phyloP scores from a whole-genome alignment of 257 asterid genomes.

The Penstemon newberryi region DNA sequence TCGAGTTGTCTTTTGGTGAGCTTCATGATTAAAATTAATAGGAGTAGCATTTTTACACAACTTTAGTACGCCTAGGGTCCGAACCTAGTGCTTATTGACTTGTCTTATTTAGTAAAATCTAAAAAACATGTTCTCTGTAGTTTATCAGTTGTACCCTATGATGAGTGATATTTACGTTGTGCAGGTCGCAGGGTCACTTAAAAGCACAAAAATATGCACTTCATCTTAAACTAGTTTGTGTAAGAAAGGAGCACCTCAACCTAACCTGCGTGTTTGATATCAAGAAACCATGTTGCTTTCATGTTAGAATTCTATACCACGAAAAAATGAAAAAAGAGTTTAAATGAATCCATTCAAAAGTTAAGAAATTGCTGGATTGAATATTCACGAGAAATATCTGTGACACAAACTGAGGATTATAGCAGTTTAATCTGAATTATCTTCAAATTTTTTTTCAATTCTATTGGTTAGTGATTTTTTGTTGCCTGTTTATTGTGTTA shows the following conservation, averaged over 20 bases:
- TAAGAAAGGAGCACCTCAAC: no score
- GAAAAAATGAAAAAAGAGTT: background rate
- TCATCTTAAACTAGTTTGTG: no score
- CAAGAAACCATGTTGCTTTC: background rate
- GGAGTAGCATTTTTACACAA: background rate
- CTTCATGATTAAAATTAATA: background rate
- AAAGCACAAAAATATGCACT: no score
- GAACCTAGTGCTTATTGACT: background rate
- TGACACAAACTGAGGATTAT: no score
- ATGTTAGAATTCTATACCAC: background rate
- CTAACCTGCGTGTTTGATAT: no score
- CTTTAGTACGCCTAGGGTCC: no score
- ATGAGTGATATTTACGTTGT: background rate
- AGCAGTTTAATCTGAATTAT: no score
- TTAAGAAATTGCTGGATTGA: background rate
- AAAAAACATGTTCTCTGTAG: background rate
- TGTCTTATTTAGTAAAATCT: background rate
- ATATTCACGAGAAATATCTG: background rate
- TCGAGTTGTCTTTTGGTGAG: conserved; percentile 13
- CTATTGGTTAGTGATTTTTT: background rate
- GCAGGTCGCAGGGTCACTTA: background rate
- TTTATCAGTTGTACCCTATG: background rate
- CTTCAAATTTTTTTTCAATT: background rate
- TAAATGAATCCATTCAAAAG: background rate
- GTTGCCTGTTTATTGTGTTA: background rate